phyloP scores from a whole-genome alignment of 768 basidiomycete species.

The Agrocybe pediades region DNA sequence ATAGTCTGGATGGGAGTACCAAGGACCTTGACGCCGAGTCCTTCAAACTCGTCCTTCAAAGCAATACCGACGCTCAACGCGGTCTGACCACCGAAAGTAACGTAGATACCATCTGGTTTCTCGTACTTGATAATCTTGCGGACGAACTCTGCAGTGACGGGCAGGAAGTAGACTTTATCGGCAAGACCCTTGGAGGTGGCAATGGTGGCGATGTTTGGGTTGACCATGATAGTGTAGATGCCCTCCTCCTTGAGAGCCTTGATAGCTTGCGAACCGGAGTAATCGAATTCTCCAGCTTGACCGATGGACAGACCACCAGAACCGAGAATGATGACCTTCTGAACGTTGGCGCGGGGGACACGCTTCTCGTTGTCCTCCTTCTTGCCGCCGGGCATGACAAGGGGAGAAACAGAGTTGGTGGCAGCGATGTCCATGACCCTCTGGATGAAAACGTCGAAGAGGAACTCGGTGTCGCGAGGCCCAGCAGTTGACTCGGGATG shows the following conservation, averaged over 20 bases:
- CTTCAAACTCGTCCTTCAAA: constrained; percentile 94
- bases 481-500: constrained; percentile 84
- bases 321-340: constrained; percentile 95
- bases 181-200: constrained; percentile 97
- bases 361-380: constrained; percentile 81
- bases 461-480: constrained; percentile 96
- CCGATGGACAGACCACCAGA: constrained; percentile 98
- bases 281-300: constrained; percentile 99
- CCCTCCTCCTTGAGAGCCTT: constrained; percentile 99
- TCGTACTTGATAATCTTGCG: constrained; percentile 98
- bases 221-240: constrained; percentile 98
- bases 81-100: constrained; percentile 98
- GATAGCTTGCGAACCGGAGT: constrained; percentile 98
- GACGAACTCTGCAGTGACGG: constrained; percentile 97
- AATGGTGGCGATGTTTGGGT: constrained; percentile 99
- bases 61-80: constrained; percentile 96
- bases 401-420: constrained; percentile 54
- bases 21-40: constrained; percentile 87
- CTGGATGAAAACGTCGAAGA: constrained; percentile 96
- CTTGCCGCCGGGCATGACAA: constrained; percentile 76
- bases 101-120: constrained; percentile 98
- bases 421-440: constrained; percentile 75
- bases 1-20: constrained; percentile 98
- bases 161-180: constrained; percentile 99
- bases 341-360: constrained; percentile 73